Evolutionary conservation across 768 basidiomycete species (phyloP).

Genomic region (Lentinula sp.): DNA sequence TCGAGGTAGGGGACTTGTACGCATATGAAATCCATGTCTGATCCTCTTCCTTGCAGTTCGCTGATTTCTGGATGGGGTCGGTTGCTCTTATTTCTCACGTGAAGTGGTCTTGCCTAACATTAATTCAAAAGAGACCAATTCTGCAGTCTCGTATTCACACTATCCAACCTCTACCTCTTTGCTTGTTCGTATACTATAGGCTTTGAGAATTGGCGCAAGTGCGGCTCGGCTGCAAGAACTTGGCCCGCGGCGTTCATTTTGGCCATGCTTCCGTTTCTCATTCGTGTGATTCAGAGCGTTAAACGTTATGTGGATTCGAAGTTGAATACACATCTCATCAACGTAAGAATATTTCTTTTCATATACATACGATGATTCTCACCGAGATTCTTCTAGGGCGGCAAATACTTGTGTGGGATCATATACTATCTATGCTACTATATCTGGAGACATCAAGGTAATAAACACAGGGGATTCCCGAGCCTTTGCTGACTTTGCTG

Average conservation of each 20-base stretch:
- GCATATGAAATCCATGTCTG: neutral
- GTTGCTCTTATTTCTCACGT: neutral
- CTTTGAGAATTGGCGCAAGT: constrained; percentile 48
- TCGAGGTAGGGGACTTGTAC: constrained; percentile 51
- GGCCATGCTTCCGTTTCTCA: constrained; percentile 59
- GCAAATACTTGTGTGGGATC: constrained; percentile 75
- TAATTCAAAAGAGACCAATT: constrained; percentile 59
- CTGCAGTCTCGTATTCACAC: constrained; percentile 70
- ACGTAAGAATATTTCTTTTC: constrained; percentile 39
- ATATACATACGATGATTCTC: neutral
- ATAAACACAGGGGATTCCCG: neutral
- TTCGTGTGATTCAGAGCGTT: constrained; percentile 81
- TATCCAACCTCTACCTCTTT: constrained; percentile 69
- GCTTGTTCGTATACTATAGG: constrained; percentile 63
- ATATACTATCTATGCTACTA: constrained; percentile 63
- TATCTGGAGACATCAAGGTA: constrained; percentile 70
- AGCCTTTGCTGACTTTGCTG: neutral
- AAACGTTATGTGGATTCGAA: constrained; percentile 82
- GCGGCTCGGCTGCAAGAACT: constrained; percentile 32
- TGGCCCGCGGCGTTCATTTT: constrained; percentile 65
- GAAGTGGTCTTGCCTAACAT: neutral
- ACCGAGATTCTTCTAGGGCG: constrained; percentile 46
- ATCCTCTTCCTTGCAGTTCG: constrained; percentile 41
- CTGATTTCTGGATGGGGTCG: constrained; percentile 89
- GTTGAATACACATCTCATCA: constrained; percentile 74